Evolutionary conservation across 331 rosid species (phyloP), one percentile per base, ranked within the genome.

Genomic region (Acacia pycnantha): DNA sequence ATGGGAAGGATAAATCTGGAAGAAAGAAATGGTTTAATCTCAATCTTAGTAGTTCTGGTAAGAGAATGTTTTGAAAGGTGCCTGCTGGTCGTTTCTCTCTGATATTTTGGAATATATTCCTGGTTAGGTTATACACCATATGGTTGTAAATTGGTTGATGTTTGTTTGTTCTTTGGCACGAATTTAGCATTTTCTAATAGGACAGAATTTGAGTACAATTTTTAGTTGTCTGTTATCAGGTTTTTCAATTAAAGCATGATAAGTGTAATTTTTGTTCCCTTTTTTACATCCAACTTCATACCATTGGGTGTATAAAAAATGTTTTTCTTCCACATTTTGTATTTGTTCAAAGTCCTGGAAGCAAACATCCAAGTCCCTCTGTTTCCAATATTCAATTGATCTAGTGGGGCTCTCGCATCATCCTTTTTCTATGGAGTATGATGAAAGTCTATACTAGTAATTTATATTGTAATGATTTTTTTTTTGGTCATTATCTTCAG

Each of bases 11-110:
- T 78, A 93, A 90, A 83, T 88, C 97, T 11, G 88, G 77, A 62
- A 96, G 88, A 86, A 96, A 91, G 94, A 96, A 94, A 87, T 96
- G 99, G 99, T 96, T 92, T 83, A 92, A 90, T 85, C 93, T 95
- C 67, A 95, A 93, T 85, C 87, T 93, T 83, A 95, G 89, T 88
- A 94, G 98, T 73, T 90, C 97, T 78, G 98, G 92, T 84, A 93
- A 86, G 89, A 92, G 81, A 87, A 84, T 89, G 50, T 83, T 90
- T 70, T 95, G 87, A 73, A 81, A 51, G 72, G 56, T 37, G 84
- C 78, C 66, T 80, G 73, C 65, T 83, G 73, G 66, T 44, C 47
- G 74, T 58, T 72, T 83, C 74, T 84, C 74, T 85, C 66, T 79
- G 66, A 26, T 16, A 59, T 72, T 29, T 48, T 29, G 59, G 73